Percentiles rank a stretch among this genome's conserved stretches.
Evolutionary conservation across 768 basidiomycete species (phyloP).

Genomic region (Collybia nuda): DNA sequence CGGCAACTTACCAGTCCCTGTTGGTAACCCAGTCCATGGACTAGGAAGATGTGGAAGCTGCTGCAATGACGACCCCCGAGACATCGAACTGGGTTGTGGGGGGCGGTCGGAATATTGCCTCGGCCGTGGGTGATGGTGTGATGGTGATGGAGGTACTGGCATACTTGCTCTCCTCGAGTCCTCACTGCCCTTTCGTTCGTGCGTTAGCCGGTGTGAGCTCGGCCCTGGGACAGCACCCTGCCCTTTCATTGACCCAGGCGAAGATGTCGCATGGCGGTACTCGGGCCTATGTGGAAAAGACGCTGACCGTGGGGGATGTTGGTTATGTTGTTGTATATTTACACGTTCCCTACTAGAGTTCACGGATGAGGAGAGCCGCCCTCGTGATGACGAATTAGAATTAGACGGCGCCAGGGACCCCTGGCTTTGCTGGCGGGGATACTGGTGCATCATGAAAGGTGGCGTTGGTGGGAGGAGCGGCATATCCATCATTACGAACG

Average conservation of each 20-base stretch:
- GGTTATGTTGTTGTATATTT: conserved; percentile 14
- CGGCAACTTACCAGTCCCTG: conserved; percentile 27
- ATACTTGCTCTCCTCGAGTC: conserved; percentile 25
- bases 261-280: conserved; percentile 15
- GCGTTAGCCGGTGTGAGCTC: conserved; percentile 18
- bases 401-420: conserved; percentile 32
- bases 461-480: conserved; percentile 72
- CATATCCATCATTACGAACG: conserved; percentile 53
- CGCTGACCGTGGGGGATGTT: conserved; percentile 18
- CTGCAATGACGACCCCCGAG: conserved; percentile 20
- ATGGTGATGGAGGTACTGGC: conserved; percentile 12
- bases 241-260: conserved; percentile 9
- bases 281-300: conserved; percentile 19
- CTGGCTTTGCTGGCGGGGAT: conserved; percentile 34
- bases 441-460: conserved; percentile 74
- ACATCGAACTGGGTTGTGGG: conserved; percentile 19
- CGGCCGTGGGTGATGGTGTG: conserved; percentile 9
- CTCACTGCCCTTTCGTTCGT: conserved; percentile 12
- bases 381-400: conserved; percentile 31
- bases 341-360: conserved; percentile 27
- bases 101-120: conserved; percentile 11
- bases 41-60: conserved; percentile 29
- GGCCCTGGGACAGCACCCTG: conserved; percentile 10
- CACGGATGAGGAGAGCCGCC: conserved; percentile 31
- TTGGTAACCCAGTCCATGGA: conserved; percentile 44